phyloP scores from a whole-genome alignment of 768 basidiomycete genomes.

The Phylloporus sp. region DNA sequence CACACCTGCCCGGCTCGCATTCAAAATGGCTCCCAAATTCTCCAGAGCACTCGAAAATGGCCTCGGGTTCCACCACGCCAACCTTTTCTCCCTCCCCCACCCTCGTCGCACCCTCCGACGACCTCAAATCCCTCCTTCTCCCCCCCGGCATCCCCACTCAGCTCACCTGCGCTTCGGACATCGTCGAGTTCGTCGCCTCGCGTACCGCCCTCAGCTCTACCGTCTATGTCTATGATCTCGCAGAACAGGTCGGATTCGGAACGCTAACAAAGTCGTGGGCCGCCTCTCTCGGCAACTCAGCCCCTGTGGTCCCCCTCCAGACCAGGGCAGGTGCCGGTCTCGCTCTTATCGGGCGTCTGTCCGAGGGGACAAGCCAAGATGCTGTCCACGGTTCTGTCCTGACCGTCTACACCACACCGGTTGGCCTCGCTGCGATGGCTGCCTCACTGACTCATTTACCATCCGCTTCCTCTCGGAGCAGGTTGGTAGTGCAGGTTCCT shows the following conservation, averaged over 20 bases:
- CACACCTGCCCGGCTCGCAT: conserved; percentile 3
- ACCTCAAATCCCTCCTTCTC: conserved; percentile 20
- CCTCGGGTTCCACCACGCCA: not conserved
- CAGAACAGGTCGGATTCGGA: conserved; percentile 81
- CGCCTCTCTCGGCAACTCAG: conserved; percentile 36
- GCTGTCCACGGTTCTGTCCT: conserved; percentile 53
- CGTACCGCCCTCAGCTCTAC: conserved; percentile 51
- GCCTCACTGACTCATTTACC: conserved; percentile 74
- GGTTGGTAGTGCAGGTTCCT: conserved; percentile 82
- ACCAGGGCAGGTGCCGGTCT: conserved; percentile 83
- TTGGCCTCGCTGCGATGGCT: conserved; percentile 80
- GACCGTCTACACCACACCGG: conserved; percentile 78
- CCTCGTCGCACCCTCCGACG: conserved; percentile 31
- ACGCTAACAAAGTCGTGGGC: conserved; percentile 64
- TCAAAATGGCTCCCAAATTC: not conserved
- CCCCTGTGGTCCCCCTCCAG: conserved; percentile 65
- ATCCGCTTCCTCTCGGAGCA: conserved; percentile 50
- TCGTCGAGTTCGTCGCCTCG: conserved; percentile 67
- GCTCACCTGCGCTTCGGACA: conserved; percentile 46
- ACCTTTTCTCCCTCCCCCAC: conserved; percentile 27
- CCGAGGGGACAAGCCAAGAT: conserved; percentile 72
- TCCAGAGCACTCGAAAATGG: not conserved
- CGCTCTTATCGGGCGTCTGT: conserved; percentile 71
- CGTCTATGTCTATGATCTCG: conserved; percentile 79
- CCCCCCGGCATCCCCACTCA: conserved; percentile 4